Conservation (phyloP, 805 yeast genomes). For the Novakomyces olei region DNA sequence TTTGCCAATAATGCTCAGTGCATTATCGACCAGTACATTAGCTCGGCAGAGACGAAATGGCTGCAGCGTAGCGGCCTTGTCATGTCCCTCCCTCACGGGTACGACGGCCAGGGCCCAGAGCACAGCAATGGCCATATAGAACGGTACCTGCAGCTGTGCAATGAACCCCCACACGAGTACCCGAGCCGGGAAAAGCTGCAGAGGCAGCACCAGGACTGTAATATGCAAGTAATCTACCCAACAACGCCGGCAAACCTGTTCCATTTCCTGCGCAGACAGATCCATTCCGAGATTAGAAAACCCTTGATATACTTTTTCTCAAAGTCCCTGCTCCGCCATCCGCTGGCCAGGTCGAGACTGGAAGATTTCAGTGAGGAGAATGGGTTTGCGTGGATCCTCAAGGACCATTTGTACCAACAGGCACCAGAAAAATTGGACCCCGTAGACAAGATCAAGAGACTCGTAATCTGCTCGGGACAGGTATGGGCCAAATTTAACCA, state of each 20-base stretch:
- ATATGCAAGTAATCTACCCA: constrained; percentile 95
- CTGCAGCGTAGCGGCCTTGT: constrained; percentile 95
- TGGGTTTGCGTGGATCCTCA: constrained; percentile 88
- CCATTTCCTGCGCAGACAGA: constrained; percentile 95
- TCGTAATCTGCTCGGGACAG: constrained; percentile 77
- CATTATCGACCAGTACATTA: constrained; percentile 83
- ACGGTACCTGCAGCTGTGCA: constrained; percentile 84
- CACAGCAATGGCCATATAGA: constrained; percentile 96
- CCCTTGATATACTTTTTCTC: constrained; percentile 73
- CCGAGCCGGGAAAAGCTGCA: constrained; percentile 73
- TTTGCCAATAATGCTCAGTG: constrained; percentile 99
- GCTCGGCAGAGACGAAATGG: constrained; percentile 97
- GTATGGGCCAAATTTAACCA: constrained; percentile 81
- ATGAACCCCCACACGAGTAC: constrained; percentile 88
- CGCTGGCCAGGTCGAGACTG: constrained; percentile 75
- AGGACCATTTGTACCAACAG: constrained; percentile 51
- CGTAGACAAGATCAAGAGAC: constrained; percentile 68
- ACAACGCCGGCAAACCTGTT: constrained; percentile 91
- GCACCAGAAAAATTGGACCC: constrained; percentile 22
- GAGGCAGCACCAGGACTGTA: constrained; percentile 97
- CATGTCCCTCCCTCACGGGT: constrained; percentile 92
- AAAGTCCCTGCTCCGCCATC: constrained; percentile 85
- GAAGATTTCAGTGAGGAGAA: constrained; percentile 77
- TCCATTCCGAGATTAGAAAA: constrained; percentile 92
- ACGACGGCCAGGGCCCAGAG: constrained; percentile 99